A percentile compares a stretch with the other conserved stretches of the same genome.
phyloP scores from a whole-genome alignment of 192 early-diverging fungal genomes.

The Linnemannia elongata region DNA sequence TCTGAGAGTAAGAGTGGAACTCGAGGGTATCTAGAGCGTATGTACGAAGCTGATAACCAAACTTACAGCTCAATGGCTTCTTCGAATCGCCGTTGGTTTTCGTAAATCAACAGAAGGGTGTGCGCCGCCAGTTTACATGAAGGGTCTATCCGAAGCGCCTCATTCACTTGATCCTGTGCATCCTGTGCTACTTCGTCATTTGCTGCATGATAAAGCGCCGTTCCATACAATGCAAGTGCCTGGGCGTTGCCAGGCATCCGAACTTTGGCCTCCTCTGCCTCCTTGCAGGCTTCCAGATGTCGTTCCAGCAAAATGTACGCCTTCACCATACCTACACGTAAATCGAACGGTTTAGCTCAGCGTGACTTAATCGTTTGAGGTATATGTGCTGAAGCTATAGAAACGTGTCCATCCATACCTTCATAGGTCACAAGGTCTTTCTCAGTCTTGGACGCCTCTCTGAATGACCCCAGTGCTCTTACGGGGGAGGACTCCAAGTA shows the following conservation, averaged over 20 bases:
- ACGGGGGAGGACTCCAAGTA: conserved; percentile 9
- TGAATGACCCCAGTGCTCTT: conserved; percentile 24
- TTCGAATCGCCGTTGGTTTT: conserved; percentile 15
- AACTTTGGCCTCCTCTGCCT: conserved; percentile 17
- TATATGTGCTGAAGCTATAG: no score
- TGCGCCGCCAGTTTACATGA: conserved; percentile 23
- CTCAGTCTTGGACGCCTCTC: conserved; percentile 20
- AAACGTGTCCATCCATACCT: conserved; percentile 17
- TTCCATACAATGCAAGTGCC: conserved; percentile 27
- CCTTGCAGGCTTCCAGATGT: conserved; percentile 16
- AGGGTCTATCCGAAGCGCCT: conserved; percentile 35
- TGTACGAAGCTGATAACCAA: background rate
- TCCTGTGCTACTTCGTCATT: conserved; percentile 2
- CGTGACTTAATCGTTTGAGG: background rate
- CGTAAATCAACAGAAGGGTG: conserved; percentile 18
- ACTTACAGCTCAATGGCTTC: conserved; percentile 36
- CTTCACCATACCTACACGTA: conserved; percentile 20
- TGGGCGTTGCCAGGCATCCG: conserved; percentile 26
- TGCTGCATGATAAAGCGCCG: conserved; percentile 18
- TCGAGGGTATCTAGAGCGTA: no score
- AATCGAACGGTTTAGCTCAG: background rate
- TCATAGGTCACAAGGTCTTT: conserved; percentile 27
- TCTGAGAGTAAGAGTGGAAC: background rate
- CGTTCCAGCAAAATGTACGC: conserved; percentile 31
- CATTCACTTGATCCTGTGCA: conserved; percentile 8